These are phyloP conservation scores for Pigoraptor vietnamica DNA, from an alignment of 78 protist genomes.

Conservation along the genomic window DNA sequence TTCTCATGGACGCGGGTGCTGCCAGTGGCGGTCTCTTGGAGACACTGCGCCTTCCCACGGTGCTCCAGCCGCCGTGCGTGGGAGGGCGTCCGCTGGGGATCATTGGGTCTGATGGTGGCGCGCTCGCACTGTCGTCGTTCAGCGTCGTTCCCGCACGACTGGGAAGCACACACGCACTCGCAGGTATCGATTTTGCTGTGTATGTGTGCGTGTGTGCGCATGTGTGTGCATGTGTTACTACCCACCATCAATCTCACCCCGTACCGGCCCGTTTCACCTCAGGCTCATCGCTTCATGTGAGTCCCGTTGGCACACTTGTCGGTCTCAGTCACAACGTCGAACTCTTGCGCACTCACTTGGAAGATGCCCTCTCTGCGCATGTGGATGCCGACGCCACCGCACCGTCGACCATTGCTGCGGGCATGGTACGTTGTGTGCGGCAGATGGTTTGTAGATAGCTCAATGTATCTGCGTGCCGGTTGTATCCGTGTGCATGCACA, in stretches of 20 bases:
- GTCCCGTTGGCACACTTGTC: neutral
- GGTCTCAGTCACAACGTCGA: neutral
- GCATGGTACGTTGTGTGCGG: neutral
- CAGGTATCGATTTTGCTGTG: neutral
- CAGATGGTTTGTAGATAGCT: too few species aligned
- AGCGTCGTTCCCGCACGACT: neutral
- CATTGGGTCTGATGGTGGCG: too few species aligned
- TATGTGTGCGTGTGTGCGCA: neutral
- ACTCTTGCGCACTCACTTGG: neutral
- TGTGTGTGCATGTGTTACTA: neutral
- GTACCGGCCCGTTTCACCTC: neutral
- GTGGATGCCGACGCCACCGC: neutral
- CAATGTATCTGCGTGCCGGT: too few species aligned
- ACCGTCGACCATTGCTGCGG: neutral
- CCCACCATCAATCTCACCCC: neutral
- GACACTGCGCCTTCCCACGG: too few species aligned
- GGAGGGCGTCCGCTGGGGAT: too few species aligned
- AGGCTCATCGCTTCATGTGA: neutral
- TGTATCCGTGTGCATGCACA: too few species aligned
- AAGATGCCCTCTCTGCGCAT: neutral
- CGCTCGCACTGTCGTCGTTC: neutral
- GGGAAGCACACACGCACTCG: neutral
- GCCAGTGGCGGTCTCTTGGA: too few species aligned
- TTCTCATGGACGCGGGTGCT: too few species aligned
- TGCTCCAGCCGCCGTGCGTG: too few species aligned